Percentiles rank a stretch among this genome's conserved stretches.
These are phyloP conservation scores for Asterella californica DNA, from an alignment of 225 moss, liverwort and hornwort genomes.

Conservation along the genomic window DNA sequence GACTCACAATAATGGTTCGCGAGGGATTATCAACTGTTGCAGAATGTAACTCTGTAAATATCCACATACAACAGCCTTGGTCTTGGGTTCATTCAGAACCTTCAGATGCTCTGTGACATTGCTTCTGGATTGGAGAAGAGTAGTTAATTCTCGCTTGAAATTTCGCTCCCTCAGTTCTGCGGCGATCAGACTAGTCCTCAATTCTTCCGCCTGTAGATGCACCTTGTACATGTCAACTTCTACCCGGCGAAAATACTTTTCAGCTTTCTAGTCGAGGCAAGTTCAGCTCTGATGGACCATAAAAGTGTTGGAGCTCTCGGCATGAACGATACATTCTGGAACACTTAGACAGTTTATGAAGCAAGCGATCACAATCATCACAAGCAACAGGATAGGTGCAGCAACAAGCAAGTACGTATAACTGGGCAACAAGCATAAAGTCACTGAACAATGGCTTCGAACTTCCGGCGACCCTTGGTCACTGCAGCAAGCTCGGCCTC, in stretches of 20 bases:
- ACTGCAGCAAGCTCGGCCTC: constrained; percentile 18
- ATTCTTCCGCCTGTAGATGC: constrained; percentile 22
- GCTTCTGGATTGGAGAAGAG: constrained; percentile 29
- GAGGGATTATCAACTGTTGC: not conserved
- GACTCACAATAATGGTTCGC: not conserved
- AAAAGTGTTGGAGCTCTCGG: not conserved
- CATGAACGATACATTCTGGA: not conserved
- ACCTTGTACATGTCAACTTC: not conserved
- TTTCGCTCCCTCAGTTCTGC: constrained; percentile 21
- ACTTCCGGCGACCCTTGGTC: constrained; percentile 12
- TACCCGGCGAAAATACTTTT: not conserved
- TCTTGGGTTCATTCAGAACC: not conserved
- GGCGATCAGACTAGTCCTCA: constrained; percentile 11
- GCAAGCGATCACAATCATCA: not conserved
- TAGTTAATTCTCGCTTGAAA: constrained; percentile 14
- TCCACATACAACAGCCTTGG: not conserved
- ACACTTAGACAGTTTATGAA: not conserved
- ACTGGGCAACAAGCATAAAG: too few relatives aligned
- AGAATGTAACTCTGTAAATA: not conserved
- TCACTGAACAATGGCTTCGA: constrained; percentile 25
- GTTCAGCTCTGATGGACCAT: too few relatives aligned
- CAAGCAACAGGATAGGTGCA: not conserved
- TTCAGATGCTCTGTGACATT: constrained; percentile 15
- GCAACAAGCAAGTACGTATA: not conserved
- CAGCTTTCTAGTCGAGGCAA: not conserved